Percentiles rank a stretch among this genome's conserved stretches.
These are phyloP conservation scores for Penicillium nordicum DNA, from an alignment of 2,329 filamentous ascomycete species.

Conservation along the genomic window DNA sequence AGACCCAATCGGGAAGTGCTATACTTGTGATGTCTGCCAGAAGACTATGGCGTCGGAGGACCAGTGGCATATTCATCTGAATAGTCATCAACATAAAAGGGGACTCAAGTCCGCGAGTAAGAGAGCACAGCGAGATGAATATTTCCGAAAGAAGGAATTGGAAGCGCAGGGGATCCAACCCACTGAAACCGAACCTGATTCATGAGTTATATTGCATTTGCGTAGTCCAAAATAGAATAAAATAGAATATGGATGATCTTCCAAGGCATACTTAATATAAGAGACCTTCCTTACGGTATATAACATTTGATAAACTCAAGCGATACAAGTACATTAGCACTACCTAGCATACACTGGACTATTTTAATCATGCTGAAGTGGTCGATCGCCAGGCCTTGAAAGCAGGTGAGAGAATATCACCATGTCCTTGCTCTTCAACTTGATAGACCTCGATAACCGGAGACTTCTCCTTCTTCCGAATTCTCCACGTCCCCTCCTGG, in stretches of 20 bases:
- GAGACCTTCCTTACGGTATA: too few species aligned
- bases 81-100: slow-evolving; percentile 57
- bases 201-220: neutral
- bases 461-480: slow-evolving; percentile 63
- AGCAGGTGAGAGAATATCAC: slow-evolving; percentile 69
- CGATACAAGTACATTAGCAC: neutral
- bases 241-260: neutral
- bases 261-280: too few species aligned
- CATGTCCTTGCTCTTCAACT: slow-evolving; percentile 70
- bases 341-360: neutral
- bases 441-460: slow-evolving; percentile 69
- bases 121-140: slow-evolving; percentile 31
- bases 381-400: slow-evolving; percentile 68
- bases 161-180: slow-evolving; percentile 8
- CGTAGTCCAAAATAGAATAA: neutral
- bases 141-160: slow-evolving; percentile 27
- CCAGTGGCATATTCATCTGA: slow-evolving; percentile 57
- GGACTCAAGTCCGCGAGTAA: slow-evolving; percentile 46
- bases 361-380: neutral
- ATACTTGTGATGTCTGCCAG: slow-evolving; percentile 66
- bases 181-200: neutral
- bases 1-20: slow-evolving; percentile 51
- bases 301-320: neutral
- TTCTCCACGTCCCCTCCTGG: slow-evolving; percentile 75
- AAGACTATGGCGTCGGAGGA: slow-evolving; percentile 54